A percentile compares a stretch with the other conserved stretches of the same genome.
Evolutionary conservation across 495 filamentous ascomycete genomes (phyloP).

Genomic region (Neurospora sp.): DNA sequence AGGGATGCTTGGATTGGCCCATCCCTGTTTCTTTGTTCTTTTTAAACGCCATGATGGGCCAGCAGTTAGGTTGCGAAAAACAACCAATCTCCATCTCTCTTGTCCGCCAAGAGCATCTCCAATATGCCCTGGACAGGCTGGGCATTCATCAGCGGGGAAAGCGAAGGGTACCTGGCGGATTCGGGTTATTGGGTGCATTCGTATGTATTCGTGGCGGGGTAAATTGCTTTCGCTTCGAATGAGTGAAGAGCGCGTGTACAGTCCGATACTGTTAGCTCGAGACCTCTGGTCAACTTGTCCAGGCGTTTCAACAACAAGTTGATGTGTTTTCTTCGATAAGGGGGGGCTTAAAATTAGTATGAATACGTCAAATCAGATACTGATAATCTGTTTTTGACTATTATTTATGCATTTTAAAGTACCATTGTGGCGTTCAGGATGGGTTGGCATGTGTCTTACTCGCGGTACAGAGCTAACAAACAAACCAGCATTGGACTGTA

Average conservation of each 20-base stretch:
- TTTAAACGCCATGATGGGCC: neutral
- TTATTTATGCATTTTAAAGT: no score
- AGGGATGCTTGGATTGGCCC: neutral
- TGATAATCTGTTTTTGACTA: no score
- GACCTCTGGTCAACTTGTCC: no score
- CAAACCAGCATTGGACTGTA: no score
- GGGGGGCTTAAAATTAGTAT: no score
- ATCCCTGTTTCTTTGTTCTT: neutral
- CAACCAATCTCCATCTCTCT: neutral
- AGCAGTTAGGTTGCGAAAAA: neutral
- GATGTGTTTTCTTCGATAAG: no score
- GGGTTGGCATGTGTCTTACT: no score
- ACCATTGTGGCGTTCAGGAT: no score
- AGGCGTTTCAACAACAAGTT: no score
- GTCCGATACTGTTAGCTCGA: no score
- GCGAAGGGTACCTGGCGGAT: neutral
- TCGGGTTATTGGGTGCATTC: neutral
- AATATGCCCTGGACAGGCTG: neutral
- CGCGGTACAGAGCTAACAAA: no score
- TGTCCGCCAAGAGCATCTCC: neutral
- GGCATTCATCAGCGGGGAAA: neutral
- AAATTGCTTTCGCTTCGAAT: neutral
- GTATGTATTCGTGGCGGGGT: neutral
- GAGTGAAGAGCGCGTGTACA: neutral
- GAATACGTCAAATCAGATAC: no score